These are phyloP conservation scores for Phoenix dactylifera DNA, from an alignment of 176 grass and related monocot species.

Conservation along the genomic window DNA sequence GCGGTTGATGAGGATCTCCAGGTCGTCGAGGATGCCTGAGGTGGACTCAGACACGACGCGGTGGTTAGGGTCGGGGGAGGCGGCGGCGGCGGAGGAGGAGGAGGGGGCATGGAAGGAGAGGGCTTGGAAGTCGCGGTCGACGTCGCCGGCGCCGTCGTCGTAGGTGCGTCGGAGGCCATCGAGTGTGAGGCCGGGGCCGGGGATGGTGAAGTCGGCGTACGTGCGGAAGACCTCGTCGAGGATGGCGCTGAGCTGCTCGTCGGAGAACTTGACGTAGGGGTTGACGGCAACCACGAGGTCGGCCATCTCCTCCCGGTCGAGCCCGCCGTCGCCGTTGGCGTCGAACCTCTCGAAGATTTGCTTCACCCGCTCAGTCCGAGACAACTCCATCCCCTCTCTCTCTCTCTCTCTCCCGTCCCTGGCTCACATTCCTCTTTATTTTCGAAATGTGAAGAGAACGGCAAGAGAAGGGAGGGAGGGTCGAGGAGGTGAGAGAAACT, in stretches of 20 bases:
- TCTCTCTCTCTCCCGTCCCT: too few relatives aligned
- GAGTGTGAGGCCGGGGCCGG: conserved; percentile 48
- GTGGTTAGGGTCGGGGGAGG: conserved; percentile 47
- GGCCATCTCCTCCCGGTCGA: conserved; percentile 83
- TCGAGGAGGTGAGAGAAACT: too few relatives aligned
- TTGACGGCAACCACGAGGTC: conserved; percentile 81
- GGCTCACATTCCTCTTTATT: too few relatives aligned
- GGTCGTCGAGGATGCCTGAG: conserved; percentile 77
- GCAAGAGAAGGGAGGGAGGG: too few relatives aligned
- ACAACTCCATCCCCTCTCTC: too few relatives aligned
- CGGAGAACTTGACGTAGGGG: conserved; percentile 72
- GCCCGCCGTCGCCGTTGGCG: conserved; percentile 63
- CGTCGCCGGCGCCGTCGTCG: conserved; percentile 82
- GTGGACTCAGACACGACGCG: conserved; percentile 78
- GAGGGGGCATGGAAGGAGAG: conserved; percentile 34
- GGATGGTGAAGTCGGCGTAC: conserved; percentile 70
- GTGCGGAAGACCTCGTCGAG: conserved; percentile 96
- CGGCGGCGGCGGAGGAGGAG: background rate
- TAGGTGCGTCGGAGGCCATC: conserved; percentile 78
- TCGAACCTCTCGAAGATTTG: conserved; percentile 95
- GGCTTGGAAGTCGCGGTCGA: conserved; percentile 92
- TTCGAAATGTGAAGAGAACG: too few relatives aligned
- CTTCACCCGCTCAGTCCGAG: conserved; percentile 43
- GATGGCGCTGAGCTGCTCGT: conserved; percentile 81
- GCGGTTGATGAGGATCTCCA: conserved; percentile 89